Base-by-base conservation (phyloP, 179 eudicot genomes). In the Pouteria campechiana region DNA sequence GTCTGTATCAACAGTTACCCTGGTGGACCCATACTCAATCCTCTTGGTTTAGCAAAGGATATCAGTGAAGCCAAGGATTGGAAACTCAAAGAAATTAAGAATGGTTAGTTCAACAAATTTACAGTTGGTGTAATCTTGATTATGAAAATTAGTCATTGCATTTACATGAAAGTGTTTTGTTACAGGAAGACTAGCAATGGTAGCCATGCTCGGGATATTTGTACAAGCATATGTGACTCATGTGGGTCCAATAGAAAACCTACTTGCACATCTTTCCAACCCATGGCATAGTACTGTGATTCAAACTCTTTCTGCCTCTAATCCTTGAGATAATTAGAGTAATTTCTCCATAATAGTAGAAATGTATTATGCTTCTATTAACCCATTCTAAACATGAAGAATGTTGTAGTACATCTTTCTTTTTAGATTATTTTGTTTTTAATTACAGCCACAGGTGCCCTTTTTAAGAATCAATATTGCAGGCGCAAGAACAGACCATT, bases 21-120 rank as follows among this genome's bases (percentile, higher is more conserved):
- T 2, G 92, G 96, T 15, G 96, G 96, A 6, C 96, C 92, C 3
- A 35, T 83, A 42, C 52, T 83, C 1, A 75, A 83, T 61, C 94
- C 97, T 44, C 78, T 88, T 24, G 94, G 97, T 44, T 66, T 88
- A 17, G 97, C 84, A 6, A 88, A 75, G 61, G 92, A 78, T 50
- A 66, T 71, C 43, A 69, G 78, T 48, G 75, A 53, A 44, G 92
- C 92, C 50, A 71, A 53, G 17, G 85, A 75, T 3, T 84, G 73
- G 92, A 88, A 83, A 75, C 84, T 79, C 51, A 83, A 88, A 69
- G 96, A 88, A 72, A 83, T 88, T 0, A 88, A 88, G 58, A 88
- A 88, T 39, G 94, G 96, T 88, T 31, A 14, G 72, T 44, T 29
- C 6, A n/a, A n/a, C n/a, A n/a, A n/a, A n/a, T n/a, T n/a, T n/a